These are phyloP conservation scores for Termitomyces sp. DNA, from an alignment of 768 basidiomycete species.

Conservation along the genomic window DNA sequence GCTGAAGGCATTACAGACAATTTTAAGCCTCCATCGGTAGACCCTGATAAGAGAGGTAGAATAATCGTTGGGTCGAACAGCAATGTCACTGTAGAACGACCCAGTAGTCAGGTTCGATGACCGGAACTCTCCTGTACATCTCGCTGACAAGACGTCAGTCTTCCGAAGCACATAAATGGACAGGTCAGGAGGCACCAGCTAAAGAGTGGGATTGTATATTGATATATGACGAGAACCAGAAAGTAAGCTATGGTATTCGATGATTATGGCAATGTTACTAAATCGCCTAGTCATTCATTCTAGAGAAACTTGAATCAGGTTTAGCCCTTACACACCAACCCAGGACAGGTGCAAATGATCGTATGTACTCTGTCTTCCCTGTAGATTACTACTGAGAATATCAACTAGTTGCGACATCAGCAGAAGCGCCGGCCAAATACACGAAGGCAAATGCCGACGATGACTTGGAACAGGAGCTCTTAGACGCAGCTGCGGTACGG, in stretches of 20 bases:
- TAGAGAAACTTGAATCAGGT: conserved; percentile 72
- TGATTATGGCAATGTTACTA: conserved; percentile 6
- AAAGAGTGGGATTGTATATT: conserved; percentile 75
- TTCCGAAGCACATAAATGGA: conserved; percentile 51
- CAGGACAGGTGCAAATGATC: conserved; percentile 25
- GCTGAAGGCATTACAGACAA: conserved; percentile 43
- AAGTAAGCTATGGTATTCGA: conserved; percentile 36
- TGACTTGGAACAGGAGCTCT: conserved; percentile 23
- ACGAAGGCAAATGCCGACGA: conserved; percentile 17
- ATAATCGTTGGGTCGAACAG: conserved; percentile 55
- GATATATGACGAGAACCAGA: conserved; percentile 72
- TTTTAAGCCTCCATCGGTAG: conserved; percentile 71
- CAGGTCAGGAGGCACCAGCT: conserved; percentile 50
- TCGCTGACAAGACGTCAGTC: conserved; percentile 26
- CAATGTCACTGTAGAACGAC: conserved; percentile 57
- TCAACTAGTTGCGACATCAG: conserved; percentile 9
- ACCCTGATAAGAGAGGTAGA: conserved; percentile 57
- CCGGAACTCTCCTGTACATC: background rate
- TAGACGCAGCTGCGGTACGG: conserved; percentile 17
- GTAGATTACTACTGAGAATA: background rate
- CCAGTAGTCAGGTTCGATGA: conserved; percentile 53
- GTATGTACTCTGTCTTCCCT: background rate
- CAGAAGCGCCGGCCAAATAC: conserved; percentile 9
- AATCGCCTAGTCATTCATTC: conserved; percentile 52
- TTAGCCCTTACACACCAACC: conserved; percentile 51